Percentiles rank a stretch among this genome's conserved stretches.
phyloP scores from a whole-genome alignment of 306 rosid species.

The cucumber (Cucumis sativus) region Cucumber_9930_V3 NC_026660.2:5329001-5329500 shows the following conservation, averaged over 20 bases:
- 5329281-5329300: background rate
- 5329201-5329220: background rate
- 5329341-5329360: too few relatives aligned
- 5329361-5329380: too few relatives aligned
- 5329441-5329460: too few relatives aligned
- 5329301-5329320: background rate
- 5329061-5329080: background rate
- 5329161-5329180: background rate
- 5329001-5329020: background rate
- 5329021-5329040: background rate
- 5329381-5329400: too few relatives aligned
- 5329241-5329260: background rate
- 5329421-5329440: too few relatives aligned
- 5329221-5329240: background rate
- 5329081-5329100: background rate
- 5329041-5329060: background rate
- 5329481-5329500: too few relatives aligned
- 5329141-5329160: background rate
- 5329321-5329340: too few relatives aligned
- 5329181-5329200: background rate
- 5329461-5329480: too few relatives aligned
- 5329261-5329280: background rate
- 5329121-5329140: background rate
- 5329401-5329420: too few relatives aligned
- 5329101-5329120: background rate